A percentile compares a stretch with the other conserved stretches of the same genome.
Conservation (phyloP, 179 eudicot genomes). For the Beta corolliflora region DNA sequence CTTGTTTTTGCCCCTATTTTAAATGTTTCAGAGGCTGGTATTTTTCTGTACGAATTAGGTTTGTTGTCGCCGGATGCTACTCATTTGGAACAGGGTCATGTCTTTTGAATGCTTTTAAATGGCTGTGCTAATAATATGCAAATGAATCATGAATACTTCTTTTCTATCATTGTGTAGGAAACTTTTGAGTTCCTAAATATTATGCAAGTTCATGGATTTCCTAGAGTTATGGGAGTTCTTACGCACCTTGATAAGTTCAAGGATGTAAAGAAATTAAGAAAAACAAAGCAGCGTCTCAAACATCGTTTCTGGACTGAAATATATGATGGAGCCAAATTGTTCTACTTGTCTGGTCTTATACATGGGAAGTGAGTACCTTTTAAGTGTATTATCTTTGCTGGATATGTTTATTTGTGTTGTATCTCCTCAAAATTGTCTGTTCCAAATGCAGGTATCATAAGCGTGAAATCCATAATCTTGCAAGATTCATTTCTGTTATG, state of each 20-base stretch:
- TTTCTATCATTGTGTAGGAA: constrained; percentile 57
- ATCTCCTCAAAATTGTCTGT: constrained; percentile 17
- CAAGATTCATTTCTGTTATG: constrained; percentile 93
- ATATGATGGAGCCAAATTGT: constrained; percentile 79
- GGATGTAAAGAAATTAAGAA: constrained; percentile 85
- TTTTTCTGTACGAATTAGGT: neutral
- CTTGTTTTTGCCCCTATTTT: neutral
- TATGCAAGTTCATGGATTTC: constrained; percentile 89
- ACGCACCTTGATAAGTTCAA: constrained; percentile 91
- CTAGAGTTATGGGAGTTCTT: constrained; percentile 96
- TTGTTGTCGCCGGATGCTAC: neutral
- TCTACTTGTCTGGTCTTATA: constrained; percentile 88
- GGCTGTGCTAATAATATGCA: neutral
- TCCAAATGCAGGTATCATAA: constrained; percentile 63
- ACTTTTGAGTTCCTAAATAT: constrained; percentile 93
- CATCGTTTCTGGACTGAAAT: constrained; percentile 97
- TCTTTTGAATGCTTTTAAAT: neutral
- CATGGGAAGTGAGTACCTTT: constrained; percentile 80
- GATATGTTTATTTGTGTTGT: constrained; percentile 3
- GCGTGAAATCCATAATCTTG: constrained; percentile 90
- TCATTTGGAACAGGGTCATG: neutral
- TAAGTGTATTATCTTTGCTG: constrained; percentile 1
- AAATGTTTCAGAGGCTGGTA: neutral
- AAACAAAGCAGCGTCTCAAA: constrained; percentile 89
- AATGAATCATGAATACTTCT: neutral